A percentile compares a stretch with the other conserved stretches of the same genome.
Conservation (phyloP, 495 filamentous ascomycete species). For the Wilcoxina mikolae region DNA sequence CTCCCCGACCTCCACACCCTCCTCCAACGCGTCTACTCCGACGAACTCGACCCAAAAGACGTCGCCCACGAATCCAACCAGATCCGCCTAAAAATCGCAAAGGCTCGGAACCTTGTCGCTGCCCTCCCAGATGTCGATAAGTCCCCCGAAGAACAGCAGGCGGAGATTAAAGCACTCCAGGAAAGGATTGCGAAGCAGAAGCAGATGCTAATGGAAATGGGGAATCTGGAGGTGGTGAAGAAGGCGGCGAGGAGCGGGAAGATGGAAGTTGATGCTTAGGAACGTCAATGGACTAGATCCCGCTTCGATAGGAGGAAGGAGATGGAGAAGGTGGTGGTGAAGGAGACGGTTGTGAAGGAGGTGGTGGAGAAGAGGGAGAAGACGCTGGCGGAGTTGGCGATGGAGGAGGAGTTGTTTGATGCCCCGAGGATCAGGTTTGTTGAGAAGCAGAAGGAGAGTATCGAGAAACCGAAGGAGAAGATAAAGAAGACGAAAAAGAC, state of each 20-base stretch:
- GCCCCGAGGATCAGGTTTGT: too few species aligned
- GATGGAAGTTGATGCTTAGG: slow-evolving; percentile 2
- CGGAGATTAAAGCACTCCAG: slow-evolving; percentile 63
- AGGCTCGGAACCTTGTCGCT: slow-evolving; percentile 52
- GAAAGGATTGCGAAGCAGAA: slow-evolving; percentile 46
- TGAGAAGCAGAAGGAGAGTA: too few species aligned
- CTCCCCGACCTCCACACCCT: slow-evolving; percentile 67
- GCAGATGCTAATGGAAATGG: slow-evolving; percentile 76
- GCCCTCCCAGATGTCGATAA: slow-evolving; percentile 60
- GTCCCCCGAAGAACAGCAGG: slow-evolving; percentile 60
- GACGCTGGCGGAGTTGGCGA: neutral
- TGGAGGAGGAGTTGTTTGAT: too few species aligned
- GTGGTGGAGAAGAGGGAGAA: neutral
- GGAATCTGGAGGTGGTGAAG: slow-evolving; percentile 63
- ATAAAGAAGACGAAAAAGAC: too few species aligned
- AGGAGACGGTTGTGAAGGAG: neutral
- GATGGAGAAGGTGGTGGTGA: neutral
- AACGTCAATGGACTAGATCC: neutral
- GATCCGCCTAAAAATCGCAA: slow-evolving; percentile 66
- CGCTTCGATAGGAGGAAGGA: neutral
- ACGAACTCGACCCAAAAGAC: slow-evolving; percentile 55
- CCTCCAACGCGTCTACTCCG: slow-evolving; percentile 46
- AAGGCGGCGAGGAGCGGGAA: slow-evolving; percentile 14
- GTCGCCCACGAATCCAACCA: slow-evolving; percentile 57
- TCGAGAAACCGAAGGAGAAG: too few species aligned